Base-by-base conservation (phyloP, 176 grass and related monocot species). In the Carex kokanica region DNA sequence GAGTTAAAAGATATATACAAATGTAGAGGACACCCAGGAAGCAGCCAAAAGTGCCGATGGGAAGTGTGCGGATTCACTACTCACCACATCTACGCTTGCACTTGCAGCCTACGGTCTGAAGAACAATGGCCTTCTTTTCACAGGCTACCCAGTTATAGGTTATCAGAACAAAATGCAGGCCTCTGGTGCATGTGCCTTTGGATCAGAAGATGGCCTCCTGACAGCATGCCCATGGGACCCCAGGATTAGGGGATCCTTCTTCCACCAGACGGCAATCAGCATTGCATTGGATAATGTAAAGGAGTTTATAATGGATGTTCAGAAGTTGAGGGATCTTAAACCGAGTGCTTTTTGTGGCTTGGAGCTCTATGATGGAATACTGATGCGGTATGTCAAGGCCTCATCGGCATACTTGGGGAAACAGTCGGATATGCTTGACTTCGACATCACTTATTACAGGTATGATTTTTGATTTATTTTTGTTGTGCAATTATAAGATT, bases 211-310 rank as follows among this genome's bases (percentile, higher is more conserved):
- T 71, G 31, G 10, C 24, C 88, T 95, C 55, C 84, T 90, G 58
- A 92, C 89, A 43, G 80, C 91, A 8, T 93, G 91, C 66, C 80
- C 88, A 0, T 93, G 91, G 91, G 91, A 93, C 31, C 88, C 82
- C 0, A 62, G 85, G 54, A 49, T 93, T 56, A 81, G 61, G 0
- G 88, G 88, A 0, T 6, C 17, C 5, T 90, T 93, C 79, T 84
- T 81, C 49, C 74, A 88, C 74, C 56, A 88, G 18, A 88, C 80
- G 2, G 53, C 79, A 15, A 9, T 93, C 58, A 93, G 86, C 88
- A 41, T 93, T 21, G 79, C 73, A 13, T 3, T 90, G 18, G 16
- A 88, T 78, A 87, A 72, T 14, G 85, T 57, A 0, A 66, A 54
- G 5, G 83, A 87, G 14, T 93, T 90, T 81, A 74, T 93, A 43